Conservation (phyloP, 768 basidiomycete genomes). For the Saitozyma sp. region DNA sequence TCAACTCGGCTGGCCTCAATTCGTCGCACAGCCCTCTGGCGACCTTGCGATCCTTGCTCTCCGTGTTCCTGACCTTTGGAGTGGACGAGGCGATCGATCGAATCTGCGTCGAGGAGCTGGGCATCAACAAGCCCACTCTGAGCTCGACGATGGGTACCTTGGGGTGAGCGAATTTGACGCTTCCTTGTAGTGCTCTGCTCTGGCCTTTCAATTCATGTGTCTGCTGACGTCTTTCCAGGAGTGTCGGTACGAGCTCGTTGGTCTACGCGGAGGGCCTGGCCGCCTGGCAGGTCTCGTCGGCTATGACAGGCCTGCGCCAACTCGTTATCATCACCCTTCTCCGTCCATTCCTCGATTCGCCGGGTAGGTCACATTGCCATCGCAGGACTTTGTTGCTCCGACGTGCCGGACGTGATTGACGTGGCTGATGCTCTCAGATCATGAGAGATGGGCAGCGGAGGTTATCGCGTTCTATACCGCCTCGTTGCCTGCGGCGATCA, state of each 20-base stretch:
- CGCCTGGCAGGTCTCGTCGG: constrained; percentile 71
- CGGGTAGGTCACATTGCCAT: constrained; percentile 62
- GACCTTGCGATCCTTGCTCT: constrained; percentile 64
- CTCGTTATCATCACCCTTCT: constrained; percentile 68
- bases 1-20: constrained; percentile 39
- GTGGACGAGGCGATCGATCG: constrained; percentile 70
- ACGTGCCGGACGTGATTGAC: neutral
- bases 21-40: constrained; percentile 53
- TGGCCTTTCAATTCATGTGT: neutral
- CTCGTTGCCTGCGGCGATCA: constrained; percentile 64
- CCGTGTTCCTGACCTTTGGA: constrained; percentile 67
- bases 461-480: constrained; percentile 79
- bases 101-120: constrained; percentile 65
- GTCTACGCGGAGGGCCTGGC: constrained; percentile 42
- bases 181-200: neutral
- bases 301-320: constrained; percentile 69
- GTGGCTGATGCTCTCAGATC: constrained; percentile 56
- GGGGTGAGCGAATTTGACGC: neutral
- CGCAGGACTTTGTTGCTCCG: neutral
- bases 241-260: constrained; percentile 20
- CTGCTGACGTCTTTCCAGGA: constrained; percentile 14
- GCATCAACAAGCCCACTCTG: constrained; percentile 52
- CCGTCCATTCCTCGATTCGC: constrained; percentile 70
- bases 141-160: constrained; percentile 21
- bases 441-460: constrained; percentile 67